Evolutionary conservation across 345 rosid genomes (phyloP).

Genomic region (Pelargonium nanum): DNA sequence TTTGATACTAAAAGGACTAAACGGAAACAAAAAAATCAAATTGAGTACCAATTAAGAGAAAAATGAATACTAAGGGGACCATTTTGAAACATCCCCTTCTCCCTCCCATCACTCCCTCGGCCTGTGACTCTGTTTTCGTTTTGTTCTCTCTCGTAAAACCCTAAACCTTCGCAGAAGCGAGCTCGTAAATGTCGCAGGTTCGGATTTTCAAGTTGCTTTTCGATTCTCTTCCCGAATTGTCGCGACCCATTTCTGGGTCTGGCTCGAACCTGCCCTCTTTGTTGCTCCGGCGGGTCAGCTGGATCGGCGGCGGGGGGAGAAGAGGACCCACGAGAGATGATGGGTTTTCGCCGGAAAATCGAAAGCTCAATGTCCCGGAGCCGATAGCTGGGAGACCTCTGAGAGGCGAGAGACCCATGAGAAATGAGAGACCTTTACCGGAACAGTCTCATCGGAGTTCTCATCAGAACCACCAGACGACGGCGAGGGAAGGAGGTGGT

Average conservation of each 20-base stretch:
- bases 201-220: background rate
- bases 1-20: no score
- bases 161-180: background rate
- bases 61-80: no score
- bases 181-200: background rate
- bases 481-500: background rate
- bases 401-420: background rate
- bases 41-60: no score
- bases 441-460: background rate
- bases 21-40: no score
- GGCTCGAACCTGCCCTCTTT: background rate
- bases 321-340: background rate
- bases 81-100: no score
- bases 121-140: no score
- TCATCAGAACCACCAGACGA: background rate
- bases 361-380: background rate
- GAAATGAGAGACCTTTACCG: background rate
- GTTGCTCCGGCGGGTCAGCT: background rate
- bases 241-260: background rate
- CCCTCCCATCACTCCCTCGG: no score
- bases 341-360: background rate
- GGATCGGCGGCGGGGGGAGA: background rate
- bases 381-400: background rate
- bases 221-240: no score
- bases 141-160: background rate